Evolutionary conservation across 2,329 filamentous ascomycete species (phyloP), one percentile per base, ranked within the genome.

Genomic region (Phoma sp.): DNA sequence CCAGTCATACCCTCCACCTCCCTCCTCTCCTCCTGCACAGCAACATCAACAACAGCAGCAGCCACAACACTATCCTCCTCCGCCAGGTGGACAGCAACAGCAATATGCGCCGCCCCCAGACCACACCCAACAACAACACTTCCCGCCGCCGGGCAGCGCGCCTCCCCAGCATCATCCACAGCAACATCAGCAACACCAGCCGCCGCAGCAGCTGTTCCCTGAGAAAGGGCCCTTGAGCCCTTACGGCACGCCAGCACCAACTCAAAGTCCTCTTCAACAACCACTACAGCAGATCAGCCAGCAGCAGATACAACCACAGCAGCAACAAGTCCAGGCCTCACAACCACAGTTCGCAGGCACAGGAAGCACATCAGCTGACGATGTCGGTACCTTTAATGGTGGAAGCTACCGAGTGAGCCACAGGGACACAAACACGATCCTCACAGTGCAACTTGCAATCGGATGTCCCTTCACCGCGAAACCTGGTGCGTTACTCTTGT

Each of bases 321-420:
- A 66, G 17, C 64, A 69, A 43, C 72, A 75, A 48, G 64, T 69
- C 52, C 63, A 65, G 64, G 72, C 62, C 25, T 59, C 55, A 6
- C 62, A 64, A 43, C 48, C 74, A 58, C 55, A 54, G 19, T 63
- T 63, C 22, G 51, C 55, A 22, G 75, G 76, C n/a, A 75, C 77
- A 43, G 58, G 57, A 0, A 76, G 77, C 32, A 81, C 88, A 0
- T 83, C 84, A 0, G 81, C 86, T 27, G 95, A 98, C 74, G 93
- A 96, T 65, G 86, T 96, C 1, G 95, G 95, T n/a, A 95, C 90
- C 0, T 99, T 98, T 81, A 98, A 98, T 72, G 95, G 95, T 15
- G 95, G 95, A 12, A 94, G 90, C 70, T 99, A 94, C 74, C 85
- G 95, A 38, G 92, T 98, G 71, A 95, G 91, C 69, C 95, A 99